A percentile compares a stretch with the other conserved stretches of the same genome.
These are phyloP conservation scores for Aureobasidium sp. DNA, from an alignment of 2,329 filamentous ascomycete genomes.

Conservation along the genomic window DNA sequence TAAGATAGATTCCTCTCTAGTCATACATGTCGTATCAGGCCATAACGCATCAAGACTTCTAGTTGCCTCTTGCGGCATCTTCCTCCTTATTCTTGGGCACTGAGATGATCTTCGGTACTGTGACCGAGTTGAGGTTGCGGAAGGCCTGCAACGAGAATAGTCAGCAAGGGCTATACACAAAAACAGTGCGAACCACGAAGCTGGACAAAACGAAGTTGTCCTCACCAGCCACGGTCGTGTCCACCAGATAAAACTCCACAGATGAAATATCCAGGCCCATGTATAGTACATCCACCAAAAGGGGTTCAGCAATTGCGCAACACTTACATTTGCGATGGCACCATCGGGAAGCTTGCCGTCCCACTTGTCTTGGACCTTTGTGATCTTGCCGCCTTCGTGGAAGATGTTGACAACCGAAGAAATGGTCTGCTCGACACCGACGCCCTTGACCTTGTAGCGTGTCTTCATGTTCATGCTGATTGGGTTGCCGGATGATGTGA, in stretches of 20 bases:
- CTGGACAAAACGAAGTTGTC: conserved; percentile 11
- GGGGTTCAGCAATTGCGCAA: conserved; percentile 27
- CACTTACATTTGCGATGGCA: conserved; percentile 45
- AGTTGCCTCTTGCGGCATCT: conserved; percentile 43
- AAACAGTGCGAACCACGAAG: neutral
- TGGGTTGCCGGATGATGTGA: conserved; percentile 51
- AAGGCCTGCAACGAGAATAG: conserved; percentile 36
- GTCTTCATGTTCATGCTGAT: conserved; percentile 50
- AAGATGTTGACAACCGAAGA: conserved; percentile 43
- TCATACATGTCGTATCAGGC: conserved; percentile 8
- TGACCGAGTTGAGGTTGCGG: conserved; percentile 45
- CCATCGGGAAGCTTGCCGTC: conserved; percentile 46
- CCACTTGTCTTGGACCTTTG: conserved; percentile 50
- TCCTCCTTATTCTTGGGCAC: conserved; percentile 49
- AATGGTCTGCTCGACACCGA: conserved; percentile 46
- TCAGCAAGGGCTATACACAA: conserved; percentile 24
- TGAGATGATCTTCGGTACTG: conserved; percentile 44
- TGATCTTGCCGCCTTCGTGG: conserved; percentile 39
- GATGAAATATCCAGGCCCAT: conserved; percentile 32
- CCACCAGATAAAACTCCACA: conserved; percentile 35
- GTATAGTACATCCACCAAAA: conserved; percentile 34
- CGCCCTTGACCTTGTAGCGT: conserved; percentile 47
- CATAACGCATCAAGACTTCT: neutral
- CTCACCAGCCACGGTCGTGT: conserved; percentile 36
- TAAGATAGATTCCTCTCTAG: neutral